Conservation (phyloP, 2,329 filamentous ascomycete genomes). For the Annulohypoxylon truncatum region DNA sequence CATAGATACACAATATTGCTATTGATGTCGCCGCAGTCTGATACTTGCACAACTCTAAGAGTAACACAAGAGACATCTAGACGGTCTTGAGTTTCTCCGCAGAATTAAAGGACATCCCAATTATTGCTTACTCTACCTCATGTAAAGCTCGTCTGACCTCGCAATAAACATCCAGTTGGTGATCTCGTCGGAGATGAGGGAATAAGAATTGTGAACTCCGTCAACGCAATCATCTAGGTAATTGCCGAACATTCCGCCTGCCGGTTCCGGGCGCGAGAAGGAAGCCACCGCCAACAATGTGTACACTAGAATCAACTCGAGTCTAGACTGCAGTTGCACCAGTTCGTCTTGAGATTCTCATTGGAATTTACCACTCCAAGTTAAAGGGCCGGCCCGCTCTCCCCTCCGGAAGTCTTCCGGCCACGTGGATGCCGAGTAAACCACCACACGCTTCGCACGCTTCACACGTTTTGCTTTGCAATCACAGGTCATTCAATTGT, state of each 20-base stretch:
- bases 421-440: slow-evolving; percentile 22
- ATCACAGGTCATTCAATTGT: background rate
- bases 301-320: background rate
- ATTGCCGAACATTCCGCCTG: slow-evolving; percentile 7
- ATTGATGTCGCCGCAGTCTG: background rate
- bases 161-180: background rate
- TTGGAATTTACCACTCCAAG: background rate
- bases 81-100: background rate
- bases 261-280: slow-evolving; percentile 1
- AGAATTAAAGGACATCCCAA: background rate
- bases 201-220: background rate
- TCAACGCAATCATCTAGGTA: background rate
- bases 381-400: slow-evolving; percentile 24
- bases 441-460: slow-evolving; percentile 2
- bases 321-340: background rate
- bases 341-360: background rate
- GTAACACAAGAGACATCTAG: background rate
- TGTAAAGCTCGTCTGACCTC: background rate
- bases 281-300: slow-evolving; percentile 10
- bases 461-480: slow-evolving; percentile 3
- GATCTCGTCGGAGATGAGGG: slow-evolving; percentile 3
- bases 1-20: background rate
- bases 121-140: background rate
- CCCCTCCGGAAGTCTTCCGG: slow-evolving; percentile 19
- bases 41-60: background rate